These are phyloP conservation scores for Mrakia blollopis DNA, from an alignment of 768 basidiomycete genomes.

Conservation along the genomic window DNA sequence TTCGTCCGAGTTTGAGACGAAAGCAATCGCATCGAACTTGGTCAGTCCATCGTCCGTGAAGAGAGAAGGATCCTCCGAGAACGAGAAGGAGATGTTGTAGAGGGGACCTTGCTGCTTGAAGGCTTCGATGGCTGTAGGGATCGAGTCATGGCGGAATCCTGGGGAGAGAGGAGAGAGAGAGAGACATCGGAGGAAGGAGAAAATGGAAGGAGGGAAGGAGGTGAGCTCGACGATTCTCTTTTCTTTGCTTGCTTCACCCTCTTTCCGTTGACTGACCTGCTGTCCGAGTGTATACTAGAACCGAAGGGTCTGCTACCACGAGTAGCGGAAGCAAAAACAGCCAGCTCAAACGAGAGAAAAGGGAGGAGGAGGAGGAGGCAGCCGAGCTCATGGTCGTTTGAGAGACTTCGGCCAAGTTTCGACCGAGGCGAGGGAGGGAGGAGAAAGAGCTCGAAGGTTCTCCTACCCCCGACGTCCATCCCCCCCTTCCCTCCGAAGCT, in stretches of 20 bases:
- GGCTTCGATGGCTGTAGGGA: slow-evolving; percentile 62
- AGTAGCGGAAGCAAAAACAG: not conserved
- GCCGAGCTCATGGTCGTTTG: not conserved
- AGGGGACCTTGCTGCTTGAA: slow-evolving; percentile 47
- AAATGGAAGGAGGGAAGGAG: slow-evolving; percentile 52
- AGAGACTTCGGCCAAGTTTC: not conserved
- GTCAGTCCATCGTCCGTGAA: slow-evolving; percentile 58
- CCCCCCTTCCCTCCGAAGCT: not conserved
- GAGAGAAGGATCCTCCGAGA: slow-evolving; percentile 57
- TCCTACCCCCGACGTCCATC: not conserved
- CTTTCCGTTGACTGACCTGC: not conserved
- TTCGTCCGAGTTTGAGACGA: slow-evolving; percentile 65
- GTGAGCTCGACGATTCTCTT: not conserved
- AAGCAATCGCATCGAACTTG: slow-evolving; percentile 62
- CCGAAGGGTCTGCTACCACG: not conserved
- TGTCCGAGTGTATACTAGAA: slow-evolving; percentile 30
- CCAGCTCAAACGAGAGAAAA: too few species aligned
- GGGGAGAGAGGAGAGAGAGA: too few species aligned
- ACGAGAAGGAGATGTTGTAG: slow-evolving; percentile 56
- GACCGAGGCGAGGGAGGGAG: not conserved
- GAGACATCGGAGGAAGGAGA: not conserved
- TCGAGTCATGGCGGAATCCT: slow-evolving; percentile 68
- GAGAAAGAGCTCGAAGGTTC: not conserved
- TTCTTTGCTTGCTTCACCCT: not conserved
- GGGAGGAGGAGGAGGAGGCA: too few species aligned